phyloP scores from a whole-genome alignment of 345 rosid genomes.

The Carallia pectinifolia region DNA sequence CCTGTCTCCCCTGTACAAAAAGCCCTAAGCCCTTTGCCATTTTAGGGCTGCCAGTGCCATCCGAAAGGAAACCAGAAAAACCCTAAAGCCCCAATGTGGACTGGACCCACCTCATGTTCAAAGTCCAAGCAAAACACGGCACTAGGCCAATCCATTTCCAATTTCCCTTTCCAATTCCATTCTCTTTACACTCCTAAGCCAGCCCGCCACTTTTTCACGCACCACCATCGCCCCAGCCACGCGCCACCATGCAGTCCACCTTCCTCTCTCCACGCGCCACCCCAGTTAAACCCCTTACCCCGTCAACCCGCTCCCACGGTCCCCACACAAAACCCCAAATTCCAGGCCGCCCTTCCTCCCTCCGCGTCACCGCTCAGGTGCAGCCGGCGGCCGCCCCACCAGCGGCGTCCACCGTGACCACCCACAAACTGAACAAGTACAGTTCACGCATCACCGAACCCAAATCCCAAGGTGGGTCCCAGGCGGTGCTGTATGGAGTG shows the following conservation, averaged over 20 bases:
- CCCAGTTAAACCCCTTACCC: not conserved
- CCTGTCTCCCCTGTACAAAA: no score
- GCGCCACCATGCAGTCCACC: conserved; percentile 22
- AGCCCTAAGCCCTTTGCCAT: no score
- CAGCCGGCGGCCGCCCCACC: conserved; percentile 38
- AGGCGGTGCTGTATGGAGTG: conserved; percentile 87
- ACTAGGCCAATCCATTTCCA: no score
- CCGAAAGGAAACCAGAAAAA: no score
- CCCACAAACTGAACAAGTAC: conserved; percentile 70
- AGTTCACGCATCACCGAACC: conserved; percentile 87
- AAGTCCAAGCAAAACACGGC: no score
- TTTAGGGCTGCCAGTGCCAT: no score
- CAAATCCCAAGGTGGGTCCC: conserved; percentile 97
- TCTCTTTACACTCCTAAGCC: not conserved
- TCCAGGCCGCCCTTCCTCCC: not conserved
- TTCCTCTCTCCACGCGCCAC: conserved; percentile 17
- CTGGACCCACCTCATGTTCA: no score
- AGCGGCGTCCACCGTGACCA: conserved; percentile 7
- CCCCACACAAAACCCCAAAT: not conserved
- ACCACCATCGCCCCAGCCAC: not conserved
- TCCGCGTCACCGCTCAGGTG: conserved; percentile 41
- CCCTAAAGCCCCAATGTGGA: no score
- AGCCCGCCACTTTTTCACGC: not conserved
- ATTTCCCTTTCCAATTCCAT: no score
- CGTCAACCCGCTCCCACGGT: not conserved